Evolutionary conservation across 2,329 filamentous ascomycete species (phyloP).

Genomic region (Paraphoma sp.): DNA sequence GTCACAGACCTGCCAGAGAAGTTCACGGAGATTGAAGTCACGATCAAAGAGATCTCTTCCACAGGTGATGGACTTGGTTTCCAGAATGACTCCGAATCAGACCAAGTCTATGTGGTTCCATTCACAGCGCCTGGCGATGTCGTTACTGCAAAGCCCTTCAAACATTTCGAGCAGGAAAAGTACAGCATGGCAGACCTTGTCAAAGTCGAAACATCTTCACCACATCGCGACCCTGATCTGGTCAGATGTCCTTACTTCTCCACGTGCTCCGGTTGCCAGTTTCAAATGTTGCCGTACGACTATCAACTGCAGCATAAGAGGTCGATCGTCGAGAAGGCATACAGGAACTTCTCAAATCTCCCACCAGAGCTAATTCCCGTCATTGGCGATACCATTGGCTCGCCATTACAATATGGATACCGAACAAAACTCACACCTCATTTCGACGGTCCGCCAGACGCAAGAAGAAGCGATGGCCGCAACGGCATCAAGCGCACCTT

Average conservation of each 20-base stretch:
- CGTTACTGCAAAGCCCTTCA: slow-evolving; percentile 78
- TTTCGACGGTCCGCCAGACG: slow-evolving; percentile 77
- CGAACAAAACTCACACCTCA: slow-evolving; percentile 97
- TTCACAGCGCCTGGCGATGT: slow-evolving; percentile 87
- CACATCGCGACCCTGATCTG: slow-evolving; percentile 76
- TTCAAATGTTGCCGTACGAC: slow-evolving; percentile 92
- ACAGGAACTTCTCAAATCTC: slow-evolving; percentile 86
- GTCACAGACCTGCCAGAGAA: slow-evolving; percentile 62
- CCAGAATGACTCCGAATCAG: slow-evolving; percentile 65
- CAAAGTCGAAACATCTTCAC: slow-evolving; percentile 74
- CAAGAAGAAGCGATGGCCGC: slow-evolving; percentile 54
- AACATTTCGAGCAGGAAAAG: slow-evolving; percentile 68
- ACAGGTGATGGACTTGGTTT: slow-evolving; percentile 89
- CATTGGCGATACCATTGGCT: slow-evolving; percentile 85
- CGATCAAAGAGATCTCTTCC: slow-evolving; percentile 83
- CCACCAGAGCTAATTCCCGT: slow-evolving; percentile 75
- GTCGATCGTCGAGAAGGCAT: slow-evolving; percentile 88
- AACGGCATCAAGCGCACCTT: slow-evolving; percentile 65
- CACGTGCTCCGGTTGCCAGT: slow-evolving; percentile 87
- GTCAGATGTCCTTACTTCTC: slow-evolving; percentile 87
- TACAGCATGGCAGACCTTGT: slow-evolving; percentile 85
- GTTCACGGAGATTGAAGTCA: slow-evolving; percentile 79
- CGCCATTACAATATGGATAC: slow-evolving; percentile 90
- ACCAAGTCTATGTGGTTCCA: slow-evolving; percentile 82
- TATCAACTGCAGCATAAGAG: slow-evolving; percentile 87